Evolutionary conservation across 2,329 filamentous ascomycete species (phyloP), one percentile per base, ranked within the genome.

Genomic region (Thyridium curvatum): DNA sequence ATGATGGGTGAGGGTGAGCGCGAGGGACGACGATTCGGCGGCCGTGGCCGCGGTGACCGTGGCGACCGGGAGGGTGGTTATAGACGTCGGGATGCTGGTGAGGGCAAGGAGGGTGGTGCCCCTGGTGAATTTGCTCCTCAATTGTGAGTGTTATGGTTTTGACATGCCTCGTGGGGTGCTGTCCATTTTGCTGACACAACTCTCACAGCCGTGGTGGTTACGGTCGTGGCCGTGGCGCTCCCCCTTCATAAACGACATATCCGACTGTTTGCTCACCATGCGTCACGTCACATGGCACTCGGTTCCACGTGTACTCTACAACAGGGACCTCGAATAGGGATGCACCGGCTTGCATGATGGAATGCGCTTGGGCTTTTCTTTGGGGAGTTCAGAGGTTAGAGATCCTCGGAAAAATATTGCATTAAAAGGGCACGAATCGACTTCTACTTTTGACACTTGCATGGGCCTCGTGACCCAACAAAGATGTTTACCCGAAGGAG

Each of bases 1-100:
- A 97, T 98, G 93, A 82, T 97, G 76, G 88, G 90, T 59, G 90
- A 94, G 66, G 72, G 77, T 51, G 79, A 83, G 65, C 77, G 76
- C 72, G 87, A 93, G 76, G 79, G 84, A 65, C 82, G 88, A 71
- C 83, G 85, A 55, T 87, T 86, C 62, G 75, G 72, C 52, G 84
- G 86, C 69, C 84, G 87, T 74, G 83, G 85, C 61, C 76, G 80
- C 71, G 82, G 82, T 53, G 21, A 26, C 21, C 21, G 21, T 26
- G 73, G 75, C 51, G 76, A 86, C 69, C 84, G 86, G 60, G 83
- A 89, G 71, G 90, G 90, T 66, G 86, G 85, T 65, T 95, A 96
- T 82, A 79, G 90, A 70, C 83, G 90, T 70, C 85, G 90, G 63
- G 88, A 94, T 61, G 83, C 80, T 71, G 84, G 82, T 61, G 82